Conservation (phyloP, 371 early-diverging fungal genomes). For the Circinella minor region DNA sequence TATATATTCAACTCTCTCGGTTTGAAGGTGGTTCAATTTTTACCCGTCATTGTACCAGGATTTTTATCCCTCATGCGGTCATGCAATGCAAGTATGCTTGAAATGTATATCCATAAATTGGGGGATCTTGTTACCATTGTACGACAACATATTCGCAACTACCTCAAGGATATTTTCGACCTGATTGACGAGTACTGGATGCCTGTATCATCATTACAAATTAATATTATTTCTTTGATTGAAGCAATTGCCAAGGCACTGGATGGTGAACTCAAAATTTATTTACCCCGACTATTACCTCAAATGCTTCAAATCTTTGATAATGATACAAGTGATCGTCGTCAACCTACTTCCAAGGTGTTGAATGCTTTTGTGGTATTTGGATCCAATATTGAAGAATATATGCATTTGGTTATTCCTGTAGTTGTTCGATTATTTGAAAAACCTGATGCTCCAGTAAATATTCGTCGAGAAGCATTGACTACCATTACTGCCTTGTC, state of each 20-base stretch:
- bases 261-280: slow-evolving; percentile 88
- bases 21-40: slow-evolving; percentile 79
- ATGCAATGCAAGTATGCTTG: slow-evolving; percentile 80
- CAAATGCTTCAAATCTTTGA: slow-evolving; percentile 82
- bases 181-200: slow-evolving; percentile 86
- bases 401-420: slow-evolving; percentile 92
- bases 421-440: slow-evolving; percentile 86
- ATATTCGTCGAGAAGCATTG: slow-evolving; percentile 78
- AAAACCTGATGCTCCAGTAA: slow-evolving; percentile 65
- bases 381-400: slow-evolving; percentile 92
- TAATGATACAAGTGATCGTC: slow-evolving; percentile 73
- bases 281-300: slow-evolving; percentile 71
- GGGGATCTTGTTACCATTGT: slow-evolving; percentile 87
- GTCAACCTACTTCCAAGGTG: slow-evolving; percentile 76
- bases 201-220: slow-evolving; percentile 73
- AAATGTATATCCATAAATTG: slow-evolving; percentile 89
- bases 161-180: slow-evolving; percentile 80
- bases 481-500: slow-evolving; percentile 82
- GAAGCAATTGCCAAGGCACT: slow-evolving; percentile 88
- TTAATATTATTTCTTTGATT: slow-evolving; percentile 81
- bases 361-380: slow-evolving; percentile 86
- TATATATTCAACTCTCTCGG: slow-evolving; percentile 92
- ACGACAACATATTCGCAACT: slow-evolving; percentile 88
- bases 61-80: slow-evolving; percentile 78
- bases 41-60: slow-evolving; percentile 76